Percentiles rank a stretch among this genome's conserved stretches.
Conservation (phyloP, 1,284 basidiomycete genomes). For the Chondrostereum purpureum region DNA sequence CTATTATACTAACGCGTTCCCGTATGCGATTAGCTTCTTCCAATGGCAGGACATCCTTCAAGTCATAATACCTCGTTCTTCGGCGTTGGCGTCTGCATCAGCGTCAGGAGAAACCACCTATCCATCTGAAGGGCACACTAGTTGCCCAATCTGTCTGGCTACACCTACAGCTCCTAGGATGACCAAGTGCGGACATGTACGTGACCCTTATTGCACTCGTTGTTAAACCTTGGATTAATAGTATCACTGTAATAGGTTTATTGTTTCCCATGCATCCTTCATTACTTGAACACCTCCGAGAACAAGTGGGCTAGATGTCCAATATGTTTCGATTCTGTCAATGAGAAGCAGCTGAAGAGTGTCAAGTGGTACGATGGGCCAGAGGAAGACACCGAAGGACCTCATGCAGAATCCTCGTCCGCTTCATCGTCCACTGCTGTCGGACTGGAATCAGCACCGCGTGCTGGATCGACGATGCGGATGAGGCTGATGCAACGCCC, state of each 20-base stretch:
- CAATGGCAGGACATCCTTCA: slow-evolving; percentile 97
- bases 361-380: slow-evolving; percentile 77
- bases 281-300: slow-evolving; percentile 83
- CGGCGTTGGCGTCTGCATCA: slow-evolving; percentile 50
- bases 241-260: slow-evolving; percentile 52
- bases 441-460: slow-evolving; percentile 31
- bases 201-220: slow-evolving; percentile 28
- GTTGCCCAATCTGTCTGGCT: slow-evolving; percentile 93
- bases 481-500: slow-evolving; percentile 93
- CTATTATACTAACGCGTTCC: slow-evolving; percentile 15
- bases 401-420: slow-evolving; percentile 27
- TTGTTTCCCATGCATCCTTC: slow-evolving; percentile 88
- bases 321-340: slow-evolving; percentile 92
- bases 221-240: slow-evolving; percentile 10
- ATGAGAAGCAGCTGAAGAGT: slow-evolving; percentile 86
- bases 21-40: slow-evolving; percentile 61
- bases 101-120: slow-evolving; percentile 29
- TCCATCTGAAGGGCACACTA: slow-evolving; percentile 56
- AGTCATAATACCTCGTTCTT: slow-evolving; percentile 83
- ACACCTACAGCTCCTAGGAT: slow-evolving; percentile 89
- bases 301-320: slow-evolving; percentile 90
- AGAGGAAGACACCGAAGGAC: slow-evolving; percentile 26
- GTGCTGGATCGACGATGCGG: slow-evolving; percentile 52
- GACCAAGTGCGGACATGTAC: slow-evolving; percentile 95
- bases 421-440: slow-evolving; percentile 39